Base-by-base conservation (phyloP, 2,329 filamentous ascomycete species). In the Knoxdaviesia capensis region DNA sequence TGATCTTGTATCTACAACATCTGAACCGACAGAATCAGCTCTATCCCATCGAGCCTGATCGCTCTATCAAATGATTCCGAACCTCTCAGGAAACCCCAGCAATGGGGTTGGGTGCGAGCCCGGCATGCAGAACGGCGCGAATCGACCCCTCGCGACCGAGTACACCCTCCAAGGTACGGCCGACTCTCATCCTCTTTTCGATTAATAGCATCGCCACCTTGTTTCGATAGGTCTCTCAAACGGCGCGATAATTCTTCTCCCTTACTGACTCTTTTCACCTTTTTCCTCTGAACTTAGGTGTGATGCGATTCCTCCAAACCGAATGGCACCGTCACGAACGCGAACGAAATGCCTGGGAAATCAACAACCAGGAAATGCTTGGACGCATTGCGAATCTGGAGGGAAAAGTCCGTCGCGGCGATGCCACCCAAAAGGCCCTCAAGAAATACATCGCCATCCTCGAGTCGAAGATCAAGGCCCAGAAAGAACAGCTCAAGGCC, bases 301-400 rank as follows among this genome's bases (percentile, higher is more conserved):
- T 98, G 34, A 98, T 98, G 90, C 87, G 90, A 60, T 98, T 98
- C 59, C 75, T 98, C 35, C 90, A 98, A 64, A 90, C 90, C 39
- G 88, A 98, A 72, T 98, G 90, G 90, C 90, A 98, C 62, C 80
- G 85, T 51, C 88, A 98, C 60, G 90, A 98, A 63, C 82, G 90
- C 61, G 90, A 94, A 56, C 77, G 90, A 53, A 98, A 98, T 62
- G 80, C 86, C 34, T 98, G 90, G 90, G 90, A 98, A 61, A 98
- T 98, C 57, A 90, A 98, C 62, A 80, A 86, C 56, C 90, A 93
- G 53, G 90, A 98, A 64, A 96, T 98, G 90, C 94, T 93, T 66
- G 86, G 84, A 50, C 79, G 92, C 54, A 94, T 98, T 63, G 88
- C 88, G 41, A 81, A 83, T 53, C 74, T 96, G 49, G 90, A 98